phyloP scores from a whole-genome alignment of 176 grass and related monocot species.

The Cocos nucifera region DNA sequence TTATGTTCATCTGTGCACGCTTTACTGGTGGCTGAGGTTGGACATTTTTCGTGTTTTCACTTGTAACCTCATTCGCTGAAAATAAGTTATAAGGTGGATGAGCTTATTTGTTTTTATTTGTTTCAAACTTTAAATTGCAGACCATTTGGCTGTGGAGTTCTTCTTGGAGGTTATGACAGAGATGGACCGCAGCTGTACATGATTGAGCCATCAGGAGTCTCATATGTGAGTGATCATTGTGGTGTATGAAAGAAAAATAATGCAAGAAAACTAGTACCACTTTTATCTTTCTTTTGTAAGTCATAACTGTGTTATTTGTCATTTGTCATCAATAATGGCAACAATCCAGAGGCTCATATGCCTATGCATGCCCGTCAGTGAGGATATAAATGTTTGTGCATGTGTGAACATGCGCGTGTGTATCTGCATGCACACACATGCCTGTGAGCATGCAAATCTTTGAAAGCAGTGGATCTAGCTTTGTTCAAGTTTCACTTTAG shows the following conservation, averaged over 20 bases:
- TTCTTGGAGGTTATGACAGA: slow-evolving; percentile 97
- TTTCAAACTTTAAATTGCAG: slow-evolving; percentile 17
- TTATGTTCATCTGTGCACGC: slow-evolving; percentile 82
- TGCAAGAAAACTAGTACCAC: background rate
- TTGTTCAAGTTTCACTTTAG: no score
- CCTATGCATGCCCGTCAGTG: no score
- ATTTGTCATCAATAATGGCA: no score
- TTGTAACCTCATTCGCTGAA: background rate
- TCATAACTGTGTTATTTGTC: no score
- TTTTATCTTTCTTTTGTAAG: no score
- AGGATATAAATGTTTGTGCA: no score
- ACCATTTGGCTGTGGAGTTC: slow-evolving; percentile 69
- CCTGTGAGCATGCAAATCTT: no score
- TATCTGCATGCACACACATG: no score
- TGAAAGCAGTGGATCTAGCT: no score
- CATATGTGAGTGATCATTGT: slow-evolving; percentile 40
- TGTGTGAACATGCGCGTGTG: no score
- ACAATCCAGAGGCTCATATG: no score
- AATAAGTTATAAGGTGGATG: no score
- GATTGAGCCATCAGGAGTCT: slow-evolving; percentile 62
- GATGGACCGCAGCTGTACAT: slow-evolving; percentile 86
- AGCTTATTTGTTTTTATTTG: background rate
- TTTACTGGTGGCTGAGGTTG: slow-evolving; percentile 91
- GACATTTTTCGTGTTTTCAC: background rate
- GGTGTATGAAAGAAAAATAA: background rate